These are phyloP conservation scores for Penicillium sp. DNA, from an alignment of 2,329 filamentous ascomycete genomes.

Conservation along the genomic window DNA sequence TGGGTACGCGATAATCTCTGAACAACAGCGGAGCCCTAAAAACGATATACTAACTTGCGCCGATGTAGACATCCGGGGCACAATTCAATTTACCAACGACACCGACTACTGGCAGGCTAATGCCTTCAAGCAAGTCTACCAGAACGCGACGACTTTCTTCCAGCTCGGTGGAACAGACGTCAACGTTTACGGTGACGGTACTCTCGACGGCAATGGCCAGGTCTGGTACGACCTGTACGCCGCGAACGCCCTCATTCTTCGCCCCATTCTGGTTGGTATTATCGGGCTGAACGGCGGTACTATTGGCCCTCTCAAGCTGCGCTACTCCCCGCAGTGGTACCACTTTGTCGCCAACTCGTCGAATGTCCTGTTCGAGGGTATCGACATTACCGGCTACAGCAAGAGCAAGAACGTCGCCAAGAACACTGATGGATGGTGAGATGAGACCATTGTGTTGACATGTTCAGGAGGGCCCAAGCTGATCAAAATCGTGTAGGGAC, in stretches of 20 bases:
- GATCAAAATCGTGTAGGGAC: constrained; percentile 27
- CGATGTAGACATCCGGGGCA: constrained; percentile 57
- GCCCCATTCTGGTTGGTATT: constrained; percentile 61
- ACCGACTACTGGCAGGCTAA: constrained; percentile 69
- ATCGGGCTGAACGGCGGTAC: constrained; percentile 60
- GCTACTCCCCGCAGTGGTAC: constrained; percentile 65
- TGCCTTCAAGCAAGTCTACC: constrained; percentile 65
- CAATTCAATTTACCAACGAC: constrained; percentile 65
- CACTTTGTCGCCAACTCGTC: constrained; percentile 67
- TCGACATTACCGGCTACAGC: constrained; percentile 61
- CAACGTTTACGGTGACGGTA: constrained; percentile 68
- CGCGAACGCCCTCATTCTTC: constrained; percentile 57
- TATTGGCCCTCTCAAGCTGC: constrained; percentile 62
- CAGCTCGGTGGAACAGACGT: constrained; percentile 66
- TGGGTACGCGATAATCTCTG: constrained; percentile 47
- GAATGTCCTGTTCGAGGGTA: constrained; percentile 64
- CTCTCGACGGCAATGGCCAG: constrained; percentile 65
- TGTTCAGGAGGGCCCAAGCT: background rate
- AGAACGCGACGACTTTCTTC: constrained; percentile 69
- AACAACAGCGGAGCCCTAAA: background rate
- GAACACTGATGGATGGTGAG: constrained; percentile 63
- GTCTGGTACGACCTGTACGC: constrained; percentile 67
- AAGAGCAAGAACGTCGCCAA: constrained; percentile 58
- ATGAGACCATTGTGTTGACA: background rate
- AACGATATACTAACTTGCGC: background rate